Conservation (phyloP, 345 rosid species). For the Lagerstroemia speciosa region DNA sequence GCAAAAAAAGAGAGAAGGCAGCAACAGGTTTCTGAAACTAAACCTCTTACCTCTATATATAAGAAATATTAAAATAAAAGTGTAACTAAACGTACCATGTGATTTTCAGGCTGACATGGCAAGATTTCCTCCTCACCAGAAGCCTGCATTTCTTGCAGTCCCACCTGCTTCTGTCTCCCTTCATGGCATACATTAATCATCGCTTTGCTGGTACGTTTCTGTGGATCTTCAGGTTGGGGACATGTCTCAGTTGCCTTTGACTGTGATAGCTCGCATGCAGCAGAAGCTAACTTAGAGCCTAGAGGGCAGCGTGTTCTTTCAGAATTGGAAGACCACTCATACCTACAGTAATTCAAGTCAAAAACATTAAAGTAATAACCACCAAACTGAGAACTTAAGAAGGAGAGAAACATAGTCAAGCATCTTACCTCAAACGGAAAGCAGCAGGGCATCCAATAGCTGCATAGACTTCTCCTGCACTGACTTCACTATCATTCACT, state of each 20-base stretch:
- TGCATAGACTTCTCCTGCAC: constrained; percentile 47
- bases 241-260: constrained; percentile 22
- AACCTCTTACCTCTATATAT: background rate
- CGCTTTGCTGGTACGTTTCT: constrained; percentile 11
- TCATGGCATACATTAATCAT: constrained; percentile 10
- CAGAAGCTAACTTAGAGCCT: constrained; percentile 17
- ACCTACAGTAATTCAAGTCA: constrained; percentile 36
- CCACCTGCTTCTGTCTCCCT: constrained; percentile 5
- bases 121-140: constrained; percentile 21
- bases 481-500: constrained; percentile 29
- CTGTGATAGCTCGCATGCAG: background rate
- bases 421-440: constrained; percentile 69
- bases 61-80: background rate
- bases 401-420: constrained; percentile 1
- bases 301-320: constrained; percentile 13
- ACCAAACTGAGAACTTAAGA: background rate
- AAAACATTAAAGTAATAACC: constrained; percentile 10
- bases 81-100: background rate
- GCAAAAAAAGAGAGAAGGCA: background rate
- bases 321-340: constrained; percentile 58
- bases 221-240: constrained; percentile 24
- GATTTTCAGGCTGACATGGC: constrained; percentile 1
- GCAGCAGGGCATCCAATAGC: constrained; percentile 57
- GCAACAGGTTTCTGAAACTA: background rate
- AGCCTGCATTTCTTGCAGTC: constrained; percentile 5